Evolutionary conservation across 495 filamentous ascomycete species (phyloP).

Genomic region (Paragyromitra xinjiangensis): DNA sequence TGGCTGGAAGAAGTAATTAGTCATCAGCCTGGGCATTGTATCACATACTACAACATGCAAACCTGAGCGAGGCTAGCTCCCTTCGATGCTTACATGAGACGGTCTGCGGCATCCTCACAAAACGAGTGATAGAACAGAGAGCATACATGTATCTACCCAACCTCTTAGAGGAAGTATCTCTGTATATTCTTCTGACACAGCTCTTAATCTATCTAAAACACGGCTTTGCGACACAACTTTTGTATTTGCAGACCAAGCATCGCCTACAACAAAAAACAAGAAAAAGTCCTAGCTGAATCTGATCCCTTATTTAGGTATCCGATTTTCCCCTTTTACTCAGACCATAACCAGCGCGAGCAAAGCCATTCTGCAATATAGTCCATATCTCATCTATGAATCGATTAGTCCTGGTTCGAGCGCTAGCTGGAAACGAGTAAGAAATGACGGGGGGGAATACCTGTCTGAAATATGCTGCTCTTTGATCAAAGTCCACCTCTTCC

Average conservation of each 20-base stretch:
- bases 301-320: neutral
- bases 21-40: too few species aligned
- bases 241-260: conserved; percentile 18
- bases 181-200: too few species aligned
- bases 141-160: too few species aligned
- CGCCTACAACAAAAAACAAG: neutral
- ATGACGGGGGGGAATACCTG: conserved; percentile 72
- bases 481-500: conserved; percentile 97
- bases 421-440: neutral
- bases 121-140: too few species aligned
- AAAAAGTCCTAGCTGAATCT: conserved; percentile 10
- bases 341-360: conserved; percentile 91
- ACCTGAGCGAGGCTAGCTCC: too few species aligned
- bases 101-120: too few species aligned
- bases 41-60: too few species aligned
- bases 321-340: neutral
- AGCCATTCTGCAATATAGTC: conserved; percentile 97
- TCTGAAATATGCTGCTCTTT: conserved; percentile 96
- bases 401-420: conserved; percentile 60
- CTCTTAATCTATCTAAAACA: neutral
- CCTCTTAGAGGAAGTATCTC: too few species aligned
- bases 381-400: conserved; percentile 87
- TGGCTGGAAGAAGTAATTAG: too few species aligned
- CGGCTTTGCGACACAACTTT: neutral
- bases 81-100: too few species aligned